phyloP scores from a whole-genome alignment of 1,139 yeast species.

The Suhomyces bribrorum region DNA sequence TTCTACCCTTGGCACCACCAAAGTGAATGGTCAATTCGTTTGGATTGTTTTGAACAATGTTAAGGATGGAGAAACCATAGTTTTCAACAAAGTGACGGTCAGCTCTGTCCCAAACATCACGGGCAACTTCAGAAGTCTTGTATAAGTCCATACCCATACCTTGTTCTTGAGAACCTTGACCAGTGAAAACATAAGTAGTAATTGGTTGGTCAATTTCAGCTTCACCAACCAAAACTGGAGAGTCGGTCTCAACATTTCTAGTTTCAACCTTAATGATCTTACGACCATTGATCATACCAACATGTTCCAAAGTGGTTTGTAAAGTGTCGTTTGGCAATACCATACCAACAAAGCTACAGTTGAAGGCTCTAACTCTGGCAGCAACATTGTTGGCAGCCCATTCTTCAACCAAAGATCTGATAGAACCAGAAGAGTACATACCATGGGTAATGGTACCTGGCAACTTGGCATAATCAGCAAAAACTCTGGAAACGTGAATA shows the following conservation, averaged over 20 bases:
- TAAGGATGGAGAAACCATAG: conserved; percentile 95
- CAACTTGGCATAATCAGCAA: conserved; percentile 87
- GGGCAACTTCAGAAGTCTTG: conserved; percentile 87
- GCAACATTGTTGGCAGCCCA: conserved; percentile 99
- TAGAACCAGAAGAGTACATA: conserved; percentile 96
- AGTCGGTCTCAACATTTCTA: conserved; percentile 74
- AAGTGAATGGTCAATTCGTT: conserved; percentile 92
- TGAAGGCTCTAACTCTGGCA: conserved; percentile 92
- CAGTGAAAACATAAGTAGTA: conserved; percentile 95
- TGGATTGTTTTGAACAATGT: conserved; percentile 95
- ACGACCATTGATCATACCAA: conserved; percentile 99
- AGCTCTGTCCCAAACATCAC: conserved; percentile 97
- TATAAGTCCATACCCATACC: conserved; percentile 99
- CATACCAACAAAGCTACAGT: conserved; percentile 92
- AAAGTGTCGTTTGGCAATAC: conserved; percentile 93
- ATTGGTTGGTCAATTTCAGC: conserved; percentile 99
- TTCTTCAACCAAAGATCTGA: conserved; percentile 91
- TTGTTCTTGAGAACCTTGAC: conserved; percentile 99
- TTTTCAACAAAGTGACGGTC: conserved; percentile 88
- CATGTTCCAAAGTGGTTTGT: conserved; percentile 86
- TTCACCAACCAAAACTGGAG: conserved; percentile 82
- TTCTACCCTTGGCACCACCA: conserved; percentile 97
- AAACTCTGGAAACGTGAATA: conserved; percentile 93
- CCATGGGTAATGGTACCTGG: conserved; percentile 99
- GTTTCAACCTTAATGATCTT: conserved; percentile 93